Evolutionary conservation across 2,329 filamentous ascomycete genomes (phyloP), one percentile per base, ranked within the genome.

Genomic region (Ophiostoma ips): DNA sequence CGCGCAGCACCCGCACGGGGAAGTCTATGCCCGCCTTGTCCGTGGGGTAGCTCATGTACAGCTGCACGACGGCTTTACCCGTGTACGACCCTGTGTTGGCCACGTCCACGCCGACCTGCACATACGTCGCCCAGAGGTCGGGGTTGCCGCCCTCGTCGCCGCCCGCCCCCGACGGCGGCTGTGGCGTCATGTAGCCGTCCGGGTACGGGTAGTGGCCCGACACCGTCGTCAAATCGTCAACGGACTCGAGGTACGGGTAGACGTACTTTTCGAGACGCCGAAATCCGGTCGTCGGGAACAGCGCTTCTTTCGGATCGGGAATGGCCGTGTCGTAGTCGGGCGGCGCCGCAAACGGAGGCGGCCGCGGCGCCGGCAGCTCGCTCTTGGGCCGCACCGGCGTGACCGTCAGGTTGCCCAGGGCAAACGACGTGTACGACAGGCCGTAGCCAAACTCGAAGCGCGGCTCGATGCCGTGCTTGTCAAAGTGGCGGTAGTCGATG

Each of bases 401-500:
- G 46, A 84, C 64, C 9, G 68, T 64, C 12, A 77, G 58, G 31
- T 75, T 71, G 11, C 70, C 71, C 51, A 87, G 73, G 12, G 75
- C 67, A 62, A 90, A 94, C 1, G 67, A 74, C 0, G 87, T 88
- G 67, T 92, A 94, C 48, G 81, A 86, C 2, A 95, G 73, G 0
- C 89, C 90, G 53, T 81, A 89, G 0, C 90, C 89, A 58, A 95
- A 95, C 44, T 87, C 84, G 61, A 82, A 95, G 1, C 84, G 82
- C 1, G 89, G 89, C 5, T 71, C 71, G 53, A 92, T 81, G 51
- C 73, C 70, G 50, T 82, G 65, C 61, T 83, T 85, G 69, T 95
- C 88, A 58, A 95, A 89, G 64, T 89, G 77, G 12, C 88, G 81
- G 66, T 95, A 95, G 68, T 95, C 90, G 57, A 94, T 81, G 61